These are phyloP conservation scores for Trichoderma citrinoviride DNA, from an alignment of 2,329 filamentous ascomycete genomes.

Conservation along the genomic window DNA sequence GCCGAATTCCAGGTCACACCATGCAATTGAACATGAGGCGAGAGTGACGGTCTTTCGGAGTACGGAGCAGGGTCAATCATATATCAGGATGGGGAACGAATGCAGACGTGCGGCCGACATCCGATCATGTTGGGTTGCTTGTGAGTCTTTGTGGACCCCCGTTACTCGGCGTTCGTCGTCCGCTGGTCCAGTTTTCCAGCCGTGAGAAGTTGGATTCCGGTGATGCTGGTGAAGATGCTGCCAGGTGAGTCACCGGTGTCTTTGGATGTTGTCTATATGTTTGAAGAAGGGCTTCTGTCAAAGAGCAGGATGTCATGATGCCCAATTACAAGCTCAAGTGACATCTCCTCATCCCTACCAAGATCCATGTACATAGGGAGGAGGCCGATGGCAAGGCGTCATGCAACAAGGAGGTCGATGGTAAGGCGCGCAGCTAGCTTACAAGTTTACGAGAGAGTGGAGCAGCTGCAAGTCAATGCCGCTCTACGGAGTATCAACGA, in stretches of 20 bases:
- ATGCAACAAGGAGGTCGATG: background rate
- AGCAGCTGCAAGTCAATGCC: background rate
- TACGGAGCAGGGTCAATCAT: background rate
- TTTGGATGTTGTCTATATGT: too few species aligned
- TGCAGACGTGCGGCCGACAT: background rate
- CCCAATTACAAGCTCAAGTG: background rate
- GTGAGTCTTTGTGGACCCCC: background rate
- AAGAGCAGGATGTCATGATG: background rate
- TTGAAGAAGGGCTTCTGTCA: background rate
- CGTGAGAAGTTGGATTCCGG: background rate
- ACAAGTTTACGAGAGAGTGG: background rate
- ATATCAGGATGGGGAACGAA: background rate
- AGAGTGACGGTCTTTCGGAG: background rate
- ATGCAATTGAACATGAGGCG: background rate
- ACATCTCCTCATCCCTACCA: too few species aligned
- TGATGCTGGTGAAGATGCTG: background rate
- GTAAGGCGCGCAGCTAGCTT: conserved; percentile 3
- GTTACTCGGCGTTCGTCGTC: background rate
- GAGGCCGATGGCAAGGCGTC: too few species aligned
- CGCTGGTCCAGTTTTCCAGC: conserved; percentile 4
- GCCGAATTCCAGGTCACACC: background rate
- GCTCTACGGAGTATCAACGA: background rate
- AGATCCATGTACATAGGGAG: too few species aligned
- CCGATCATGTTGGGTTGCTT: background rate
- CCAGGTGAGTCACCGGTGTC: background rate